Conservation (phyloP, 208 protist genomes). For the Naegleria fowleri region DNA sequence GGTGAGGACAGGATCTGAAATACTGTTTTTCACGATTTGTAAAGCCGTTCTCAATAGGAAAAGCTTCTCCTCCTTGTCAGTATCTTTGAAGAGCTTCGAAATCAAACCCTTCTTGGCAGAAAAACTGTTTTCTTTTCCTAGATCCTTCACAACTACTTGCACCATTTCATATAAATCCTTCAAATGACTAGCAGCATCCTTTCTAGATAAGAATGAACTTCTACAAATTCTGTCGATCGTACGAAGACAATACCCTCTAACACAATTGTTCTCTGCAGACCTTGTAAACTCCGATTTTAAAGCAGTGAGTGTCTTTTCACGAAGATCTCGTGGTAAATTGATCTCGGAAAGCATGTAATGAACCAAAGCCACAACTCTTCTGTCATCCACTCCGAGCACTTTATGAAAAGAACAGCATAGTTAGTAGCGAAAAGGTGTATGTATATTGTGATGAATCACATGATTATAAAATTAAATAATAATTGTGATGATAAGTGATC, state of each 20-base stretch:
- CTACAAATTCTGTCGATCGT: background rate
- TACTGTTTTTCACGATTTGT: background rate
- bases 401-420: too few species aligned
- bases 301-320: background rate
- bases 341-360: background rate
- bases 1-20: background rate
- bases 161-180: background rate
- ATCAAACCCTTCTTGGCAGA: background rate
- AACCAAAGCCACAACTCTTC: background rate
- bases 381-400: background rate
- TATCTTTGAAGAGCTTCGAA: background rate
- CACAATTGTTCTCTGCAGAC: background rate
- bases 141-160: background rate
- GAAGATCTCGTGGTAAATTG: background rate
- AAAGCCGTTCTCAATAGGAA: background rate
- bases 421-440: too few species aligned
- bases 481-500: too few species aligned
- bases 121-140: conserved; percentile 2
- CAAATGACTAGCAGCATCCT: background rate
- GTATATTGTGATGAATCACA: too few species aligned
- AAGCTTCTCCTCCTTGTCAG: background rate
- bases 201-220: background rate
- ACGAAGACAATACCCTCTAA: background rate
- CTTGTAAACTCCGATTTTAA: background rate
- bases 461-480: too few species aligned